Evolutionary conservation across 371 early-diverging fungal species (phyloP), one percentile per base, ranked within the genome.

Genomic region (Circinella minor): DNA sequence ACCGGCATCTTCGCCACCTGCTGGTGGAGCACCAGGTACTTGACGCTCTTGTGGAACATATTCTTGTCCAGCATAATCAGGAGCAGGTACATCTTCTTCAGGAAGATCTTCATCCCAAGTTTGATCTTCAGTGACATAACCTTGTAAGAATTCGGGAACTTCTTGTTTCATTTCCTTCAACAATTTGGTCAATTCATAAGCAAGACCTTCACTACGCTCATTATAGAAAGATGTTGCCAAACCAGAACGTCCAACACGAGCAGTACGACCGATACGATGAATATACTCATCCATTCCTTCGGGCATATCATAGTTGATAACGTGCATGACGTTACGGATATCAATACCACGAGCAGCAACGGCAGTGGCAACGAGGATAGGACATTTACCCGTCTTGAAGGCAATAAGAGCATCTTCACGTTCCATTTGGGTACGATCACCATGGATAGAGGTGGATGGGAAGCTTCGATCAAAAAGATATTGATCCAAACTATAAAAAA

Each of bases 291-390:
- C 94, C 70, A 92, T 89, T 67, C 88, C 86, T 38, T 77, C 77
- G 55, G 91, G 90, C 68, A 96, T 77, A 79, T 97, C 96, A 75
- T 90, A 96, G 76, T 96, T 94, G 70, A 96, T 86, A 10, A 95
- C 93, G 61, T 91, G 92, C 80, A 90, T 92, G 49, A 96, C 90
- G 67, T 92, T 88, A 66, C 89, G 88, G 57, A 97, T 90, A 81
- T 97, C 96, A 49, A 96, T 79, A 70, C 98, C 98, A 79, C 98
- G 89, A 34, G 96, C 92, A 66, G 94, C 97, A 7, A 98, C 95
- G 48, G 95, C 95, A 4, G 98, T 98, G 36, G 96, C 96, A 46
- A 97, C 92, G 48, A 98, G 72, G 61, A 96, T 90, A 4, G 94
- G 93, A 55, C 90, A 89, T 36, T 81, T 81, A 36, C 91, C 93